Conservation (phyloP, 805 yeast genomes). For the Monosporozyma servazzii region DNA sequence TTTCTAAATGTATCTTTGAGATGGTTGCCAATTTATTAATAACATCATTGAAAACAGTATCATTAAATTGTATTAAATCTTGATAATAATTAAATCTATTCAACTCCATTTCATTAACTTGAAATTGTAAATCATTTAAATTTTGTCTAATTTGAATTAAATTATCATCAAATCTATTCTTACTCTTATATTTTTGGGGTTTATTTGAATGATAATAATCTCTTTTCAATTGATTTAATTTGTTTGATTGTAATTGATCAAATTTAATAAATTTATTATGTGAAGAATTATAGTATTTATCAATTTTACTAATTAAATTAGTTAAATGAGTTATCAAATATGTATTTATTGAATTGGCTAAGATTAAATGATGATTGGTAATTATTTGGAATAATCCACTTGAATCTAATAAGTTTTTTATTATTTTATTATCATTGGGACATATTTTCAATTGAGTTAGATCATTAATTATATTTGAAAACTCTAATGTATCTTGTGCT, state of each 20-base stretch:
- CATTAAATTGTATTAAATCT: slow-evolving; percentile 51
- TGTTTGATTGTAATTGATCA: slow-evolving; percentile 32
- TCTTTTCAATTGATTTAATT: not conserved
- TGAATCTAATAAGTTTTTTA: slow-evolving; percentile 59
- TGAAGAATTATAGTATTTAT: slow-evolving; percentile 6
- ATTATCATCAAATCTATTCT: not conserved
- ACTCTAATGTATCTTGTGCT: slow-evolving; percentile 54
- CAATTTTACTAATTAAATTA: slow-evolving; percentile 37
- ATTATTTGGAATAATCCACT: slow-evolving; percentile 71
- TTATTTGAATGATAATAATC: not conserved
- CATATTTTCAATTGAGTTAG: slow-evolving; percentile 56
- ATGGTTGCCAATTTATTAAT: slow-evolving; percentile 51
- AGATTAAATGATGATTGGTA: slow-evolving; percentile 67
- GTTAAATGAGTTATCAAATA: slow-evolving; percentile 47
- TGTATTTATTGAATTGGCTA: slow-evolving; percentile 43
- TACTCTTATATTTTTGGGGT: not conserved
- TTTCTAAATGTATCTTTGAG: slow-evolving; percentile 71
- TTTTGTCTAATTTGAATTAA: slow-evolving; percentile 59
- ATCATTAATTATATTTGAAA: slow-evolving; percentile 62
- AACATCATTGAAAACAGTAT: slow-evolving; percentile 48
- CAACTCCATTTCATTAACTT: slow-evolving; percentile 70
- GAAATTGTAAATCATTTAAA: slow-evolving; percentile 56
- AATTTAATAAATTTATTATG: not conserved
- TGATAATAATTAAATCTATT: slow-evolving; percentile 68
- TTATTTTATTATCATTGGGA: slow-evolving; percentile 33